Conservation (phyloP, 495 filamentous ascomycete species). For the Tuber microsphaerosporum region DNA sequence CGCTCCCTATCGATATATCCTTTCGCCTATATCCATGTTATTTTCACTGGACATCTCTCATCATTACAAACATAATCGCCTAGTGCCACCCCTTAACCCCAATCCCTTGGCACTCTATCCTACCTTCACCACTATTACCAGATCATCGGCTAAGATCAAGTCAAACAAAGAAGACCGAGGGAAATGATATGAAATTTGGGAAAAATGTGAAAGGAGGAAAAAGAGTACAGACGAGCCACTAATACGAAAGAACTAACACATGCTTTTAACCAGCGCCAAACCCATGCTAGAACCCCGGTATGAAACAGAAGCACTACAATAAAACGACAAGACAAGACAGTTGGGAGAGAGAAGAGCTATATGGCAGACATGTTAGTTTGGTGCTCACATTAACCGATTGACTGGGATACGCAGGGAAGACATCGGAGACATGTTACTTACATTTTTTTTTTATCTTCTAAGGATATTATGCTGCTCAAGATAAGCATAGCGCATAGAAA, state of each 20-base stretch:
- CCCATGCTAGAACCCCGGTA: slow-evolving; percentile 2
- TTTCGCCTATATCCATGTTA: not conserved
- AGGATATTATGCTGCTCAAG: slow-evolving; percentile 20
- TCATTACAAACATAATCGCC: not conserved
- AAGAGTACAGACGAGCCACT: not conserved
- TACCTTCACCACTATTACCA: not conserved
- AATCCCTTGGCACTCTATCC: not conserved
- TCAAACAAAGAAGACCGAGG: not conserved
- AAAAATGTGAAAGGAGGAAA: not conserved
- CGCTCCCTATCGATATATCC: not conserved
- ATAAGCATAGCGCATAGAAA: slow-evolving; percentile 56
- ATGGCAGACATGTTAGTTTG: not conserved
- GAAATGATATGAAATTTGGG: not conserved
- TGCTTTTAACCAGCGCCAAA: slow-evolving; percentile 4
- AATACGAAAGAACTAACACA: not conserved
- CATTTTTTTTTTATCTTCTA: not conserved
- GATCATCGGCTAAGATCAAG: not conserved
- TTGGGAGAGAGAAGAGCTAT: not conserved
- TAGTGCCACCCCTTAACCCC: not conserved
- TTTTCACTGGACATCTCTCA: not conserved
- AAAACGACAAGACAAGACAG: not conserved
- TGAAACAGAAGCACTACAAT: not conserved
- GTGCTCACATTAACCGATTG: not conserved
- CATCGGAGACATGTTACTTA: not conserved
- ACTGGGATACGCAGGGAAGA: not conserved